Base-by-base conservation (phyloP, 2,329 filamentous ascomycete genomes). In the Apiospora pterosperma region DNA sequence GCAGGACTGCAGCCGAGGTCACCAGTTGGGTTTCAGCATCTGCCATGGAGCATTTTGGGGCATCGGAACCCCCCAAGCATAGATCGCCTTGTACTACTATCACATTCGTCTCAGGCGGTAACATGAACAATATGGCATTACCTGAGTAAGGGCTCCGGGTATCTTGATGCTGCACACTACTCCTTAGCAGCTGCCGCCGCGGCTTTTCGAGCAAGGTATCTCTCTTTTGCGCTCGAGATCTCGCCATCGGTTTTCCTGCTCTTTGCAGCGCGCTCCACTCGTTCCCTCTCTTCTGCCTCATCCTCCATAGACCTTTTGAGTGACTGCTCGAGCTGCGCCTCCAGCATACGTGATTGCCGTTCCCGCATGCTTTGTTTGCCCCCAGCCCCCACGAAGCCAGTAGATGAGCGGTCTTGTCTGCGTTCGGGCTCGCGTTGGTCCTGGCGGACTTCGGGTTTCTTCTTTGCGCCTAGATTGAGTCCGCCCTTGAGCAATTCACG, bases 131-230 rank as follows among this genome's bases (percentile, higher is more conserved):
- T 34, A 55, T 55, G 48, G 48, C 19, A 55, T 55, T 55, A 28
- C 48, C 48, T 55, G 48, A n/a, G 41, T 42, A 42, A 42, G n/a
- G 41, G 41, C 41, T 42, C n/a, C 23, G 48, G 34, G 58, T 60
- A 60, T 60, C 58, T 60, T 60, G 39, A 62, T 36, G 16, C 23
- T 48, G 25, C 36, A 44, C 36, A 21, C 19, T 62, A 62, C 16
- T 65, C 83, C 74, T 82, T 86, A 77, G 88, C 88, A 12, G 84
- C 89, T 73, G 90, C 90, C 66, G 91, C 91, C 1, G 89, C 90
- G 65, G 91, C 90, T 80, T 94, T 95, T 73, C 92, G 83, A 63
- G 91, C 90, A 63, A 96, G 80, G 76, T 94, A 96, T 69, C 92
- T 83, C 78, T 94, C 92, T 76, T 88, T 92, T 1, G 92, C 92